Base-by-base conservation (phyloP, 2,329 filamentous ascomycete species). In the Xylaria sp. region DNA sequence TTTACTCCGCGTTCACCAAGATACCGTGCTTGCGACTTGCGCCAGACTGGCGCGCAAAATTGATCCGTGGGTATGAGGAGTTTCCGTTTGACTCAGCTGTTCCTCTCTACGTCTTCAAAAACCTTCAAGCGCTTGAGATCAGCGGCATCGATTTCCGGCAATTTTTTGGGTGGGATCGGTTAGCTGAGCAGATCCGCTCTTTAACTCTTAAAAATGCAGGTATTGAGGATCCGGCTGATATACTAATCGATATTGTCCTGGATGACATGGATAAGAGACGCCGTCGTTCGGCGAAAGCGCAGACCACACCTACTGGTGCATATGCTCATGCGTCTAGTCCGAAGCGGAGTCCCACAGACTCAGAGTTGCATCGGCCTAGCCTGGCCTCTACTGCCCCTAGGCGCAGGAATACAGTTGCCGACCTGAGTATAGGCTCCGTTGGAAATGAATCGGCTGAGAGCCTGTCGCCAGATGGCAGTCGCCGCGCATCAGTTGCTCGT, bases 41-140 rank as follows among this genome's bases (percentile, higher is more conserved):
- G 31, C 94, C 94, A n/a, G 96, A 99, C 79, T 94, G 94, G 83
- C 92, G 93, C 72, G 94, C 95, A 55, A 90, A 92, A 60, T 84
- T 97, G 68, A 97, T 99, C 73, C 88, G 90, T 72, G 95, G 95
- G 31, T 98, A 96, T 77, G 96, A 99, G 79, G 95, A 97, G 79
- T 99, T 98, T 73, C 96, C 96, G 2, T 97, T 98, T 79, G 96
- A 99, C 79, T 97, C 93, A 27, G 96, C 96, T 22, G 96, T 99
- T 33, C 96, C 96, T 22, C 85, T 99, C n/a, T 91, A 97, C 78
- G 92, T 92, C 9, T 98, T 99, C 87, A 98, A 99, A 82, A 99
- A 98, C 73, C 84, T 98, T 61, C 95, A 95, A 80, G 92, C 93
- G 25, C 85, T 99, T 70, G 96, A 99, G 79, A 92, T 99, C 60